phyloP scores from a whole-genome alignment of 2,329 filamentous ascomycete species.

The Monosporascus sp. region DNA sequence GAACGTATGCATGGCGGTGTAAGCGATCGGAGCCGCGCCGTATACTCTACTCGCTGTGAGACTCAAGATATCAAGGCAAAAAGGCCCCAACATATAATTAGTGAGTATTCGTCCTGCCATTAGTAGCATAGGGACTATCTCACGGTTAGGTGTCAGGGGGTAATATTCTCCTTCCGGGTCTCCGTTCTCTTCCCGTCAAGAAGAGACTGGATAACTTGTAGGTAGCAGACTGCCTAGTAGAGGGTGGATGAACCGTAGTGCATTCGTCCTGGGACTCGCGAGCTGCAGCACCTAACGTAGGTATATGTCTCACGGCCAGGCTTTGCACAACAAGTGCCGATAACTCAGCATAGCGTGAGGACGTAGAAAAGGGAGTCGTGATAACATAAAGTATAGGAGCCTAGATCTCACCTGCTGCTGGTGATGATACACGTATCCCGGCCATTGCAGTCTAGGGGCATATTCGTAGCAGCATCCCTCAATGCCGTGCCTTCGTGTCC shows the following conservation, averaged over 20 bases:
- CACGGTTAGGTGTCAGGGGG: not conserved
- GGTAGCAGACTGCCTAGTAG: not conserved
- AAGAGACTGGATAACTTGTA: not conserved
- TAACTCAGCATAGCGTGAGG: too few relatives aligned
- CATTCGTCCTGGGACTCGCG: not conserved
- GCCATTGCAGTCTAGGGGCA: not conserved
- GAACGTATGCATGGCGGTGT: too few relatives aligned
- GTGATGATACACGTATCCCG: not conserved
- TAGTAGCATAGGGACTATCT: not conserved
- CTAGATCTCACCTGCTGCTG: not conserved
- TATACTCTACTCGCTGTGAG: not conserved
- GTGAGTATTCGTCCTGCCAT: not conserved
- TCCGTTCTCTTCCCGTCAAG: not conserved
- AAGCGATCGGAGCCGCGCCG: too few relatives aligned
- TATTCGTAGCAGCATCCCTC: not conserved
- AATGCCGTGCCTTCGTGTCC: not conserved
- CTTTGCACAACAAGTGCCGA: too few relatives aligned
- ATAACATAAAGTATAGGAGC: not conserved
- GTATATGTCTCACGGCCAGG: not conserved
- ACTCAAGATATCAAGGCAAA: not conserved
- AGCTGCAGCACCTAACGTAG: not conserved
- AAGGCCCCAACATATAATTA: not conserved
- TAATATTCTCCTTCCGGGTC: not conserved
- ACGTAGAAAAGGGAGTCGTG: not conserved
- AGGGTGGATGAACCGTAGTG: not conserved